These are phyloP conservation scores for Aspergillus quadricinctus DNA, from an alignment of 2,329 filamentous ascomycete species.

Conservation along the genomic window DNA sequence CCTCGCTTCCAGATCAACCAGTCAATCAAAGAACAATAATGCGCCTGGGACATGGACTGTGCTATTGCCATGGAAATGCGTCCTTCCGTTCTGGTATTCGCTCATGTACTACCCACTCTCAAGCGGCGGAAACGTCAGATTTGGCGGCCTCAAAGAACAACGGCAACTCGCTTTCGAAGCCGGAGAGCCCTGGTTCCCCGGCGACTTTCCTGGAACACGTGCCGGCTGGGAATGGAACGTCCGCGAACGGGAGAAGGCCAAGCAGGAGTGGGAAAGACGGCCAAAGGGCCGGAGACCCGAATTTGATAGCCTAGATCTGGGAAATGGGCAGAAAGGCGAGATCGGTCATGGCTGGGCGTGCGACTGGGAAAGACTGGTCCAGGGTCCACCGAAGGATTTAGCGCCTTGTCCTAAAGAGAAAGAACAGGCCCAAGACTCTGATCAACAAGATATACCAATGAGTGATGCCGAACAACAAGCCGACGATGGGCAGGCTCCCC, in stretches of 20 bases:
- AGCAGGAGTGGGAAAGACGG: slow-evolving; percentile 65
- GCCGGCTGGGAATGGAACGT: slow-evolving; percentile 77
- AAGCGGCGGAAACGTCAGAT: slow-evolving; percentile 73
- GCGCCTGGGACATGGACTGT: slow-evolving; percentile 73
- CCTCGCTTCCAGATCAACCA: slow-evolving; percentile 53
- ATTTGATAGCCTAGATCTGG: slow-evolving; percentile 71
- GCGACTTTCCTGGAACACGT: slow-evolving; percentile 73
- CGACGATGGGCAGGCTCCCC: slow-evolving; percentile 16
- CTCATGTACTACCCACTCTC: slow-evolving; percentile 78
- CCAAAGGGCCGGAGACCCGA: slow-evolving; percentile 78
- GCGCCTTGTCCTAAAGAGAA: not conserved
- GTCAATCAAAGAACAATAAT: slow-evolving; percentile 38
- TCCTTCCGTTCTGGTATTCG: slow-evolving; percentile 78
- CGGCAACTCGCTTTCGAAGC: slow-evolving; percentile 79
- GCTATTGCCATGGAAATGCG: slow-evolving; percentile 85
- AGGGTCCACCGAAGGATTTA: slow-evolving; percentile 18
- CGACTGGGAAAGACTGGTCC: slow-evolving; percentile 72
- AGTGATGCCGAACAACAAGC: slow-evolving; percentile 10
- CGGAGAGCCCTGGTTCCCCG: slow-evolving; percentile 76
- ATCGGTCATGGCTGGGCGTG: slow-evolving; percentile 76
- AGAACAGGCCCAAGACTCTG: slow-evolving; percentile 2
- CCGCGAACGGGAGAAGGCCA: slow-evolving; percentile 56
- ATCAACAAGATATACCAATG: slow-evolving; percentile 11
- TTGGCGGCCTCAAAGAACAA: slow-evolving; percentile 76
- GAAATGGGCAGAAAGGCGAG: slow-evolving; percentile 72